Percentiles rank a stretch among this genome's conserved stretches.
phyloP scores from a whole-genome alignment of 2,329 filamentous ascomycete genomes.

The Fusarium staphyleae region DNA sequence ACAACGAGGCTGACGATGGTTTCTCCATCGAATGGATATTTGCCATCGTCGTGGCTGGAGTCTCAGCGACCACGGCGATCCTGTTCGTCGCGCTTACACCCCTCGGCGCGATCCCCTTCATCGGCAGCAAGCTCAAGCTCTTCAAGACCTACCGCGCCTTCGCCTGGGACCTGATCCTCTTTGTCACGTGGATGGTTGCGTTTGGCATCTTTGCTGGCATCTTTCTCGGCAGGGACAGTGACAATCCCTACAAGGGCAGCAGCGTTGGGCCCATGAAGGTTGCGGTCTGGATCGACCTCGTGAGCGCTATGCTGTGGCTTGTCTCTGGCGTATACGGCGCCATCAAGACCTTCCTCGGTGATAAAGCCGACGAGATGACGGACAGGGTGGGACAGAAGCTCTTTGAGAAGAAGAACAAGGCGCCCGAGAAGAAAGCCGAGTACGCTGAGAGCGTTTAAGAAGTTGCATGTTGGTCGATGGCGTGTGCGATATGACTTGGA shows the following conservation, averaged over 20 bases:
- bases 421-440: constrained; percentile 35
- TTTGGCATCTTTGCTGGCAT: constrained; percentile 77
- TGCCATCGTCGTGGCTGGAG: constrained; percentile 64
- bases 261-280: constrained; percentile 66
- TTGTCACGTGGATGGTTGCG: constrained; percentile 66
- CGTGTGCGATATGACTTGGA: too few relatives aligned
- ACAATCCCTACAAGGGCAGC: constrained; percentile 56
- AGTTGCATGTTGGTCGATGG: neutral
- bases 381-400: constrained; percentile 50
- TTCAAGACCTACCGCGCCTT: constrained; percentile 54
- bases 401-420: constrained; percentile 45
- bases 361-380: constrained; percentile 50
- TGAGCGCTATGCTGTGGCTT: constrained; percentile 72
- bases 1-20: constrained; percentile 46
- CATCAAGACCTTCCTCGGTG: constrained; percentile 51
- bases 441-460: constrained; percentile 44
- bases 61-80: constrained; percentile 61
- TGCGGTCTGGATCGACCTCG: constrained; percentile 75
- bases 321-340: constrained; percentile 53
- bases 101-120: constrained; percentile 43
- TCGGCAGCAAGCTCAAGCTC: constrained; percentile 46
- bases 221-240: constrained; percentile 67
- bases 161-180: constrained; percentile 53
- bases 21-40: constrained; percentile 68
- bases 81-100: constrained; percentile 51